Percentiles rank a stretch among this genome's conserved stretches.
Conservation (phyloP, 805 yeast genomes). For the Candida ulmi region DNA sequence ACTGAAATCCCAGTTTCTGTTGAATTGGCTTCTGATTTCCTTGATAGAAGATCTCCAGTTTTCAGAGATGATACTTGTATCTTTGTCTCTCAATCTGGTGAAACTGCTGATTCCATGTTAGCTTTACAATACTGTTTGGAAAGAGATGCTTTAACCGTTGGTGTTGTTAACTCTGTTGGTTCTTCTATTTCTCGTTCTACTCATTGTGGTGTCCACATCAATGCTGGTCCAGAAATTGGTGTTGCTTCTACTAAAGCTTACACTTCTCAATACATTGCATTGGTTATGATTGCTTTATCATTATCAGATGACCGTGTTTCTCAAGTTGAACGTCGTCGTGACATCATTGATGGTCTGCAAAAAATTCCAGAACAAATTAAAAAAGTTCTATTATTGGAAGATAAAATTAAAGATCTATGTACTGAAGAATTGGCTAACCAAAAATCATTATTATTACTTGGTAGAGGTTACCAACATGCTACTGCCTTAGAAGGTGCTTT, state of each 20-base stretch:
- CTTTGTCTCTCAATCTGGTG: conserved; percentile 98
- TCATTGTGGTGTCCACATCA: conserved; percentile 98
- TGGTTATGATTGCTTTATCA: conserved; percentile 95
- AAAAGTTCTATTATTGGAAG: conserved; percentile 68
- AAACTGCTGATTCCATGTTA: conserved; percentile 95
- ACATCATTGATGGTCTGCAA: conserved; percentile 81
- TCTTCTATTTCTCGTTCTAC: conserved; percentile 95
- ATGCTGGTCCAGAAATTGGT: conserved; percentile 99
- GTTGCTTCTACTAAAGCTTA: conserved; percentile 99
- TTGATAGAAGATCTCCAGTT: conserved; percentile 94
- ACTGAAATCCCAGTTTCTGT: conserved; percentile 92
- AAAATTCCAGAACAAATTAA: conserved; percentile 82
- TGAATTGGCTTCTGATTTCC: conserved; percentile 89
- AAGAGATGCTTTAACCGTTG: conserved; percentile 95
- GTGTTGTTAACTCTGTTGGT: conserved; percentile 96
- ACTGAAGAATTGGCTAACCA: conserved; percentile 66
- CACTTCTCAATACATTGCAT: conserved; percentile 95
- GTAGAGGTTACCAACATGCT: conserved; percentile 97
- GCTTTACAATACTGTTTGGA: conserved; percentile 94
- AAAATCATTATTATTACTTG: conserved; percentile 83
- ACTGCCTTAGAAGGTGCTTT: conserved; percentile 98
- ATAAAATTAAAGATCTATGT: conserved; percentile 70
- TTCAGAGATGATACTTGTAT: conserved; percentile 97
- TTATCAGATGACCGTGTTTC: conserved; percentile 88
- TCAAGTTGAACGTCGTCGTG: conserved; percentile 65